These are phyloP conservation scores for Curvularia sp. DNA, from an alignment of 2,329 filamentous ascomycete species.

Conservation along the genomic window DNA sequence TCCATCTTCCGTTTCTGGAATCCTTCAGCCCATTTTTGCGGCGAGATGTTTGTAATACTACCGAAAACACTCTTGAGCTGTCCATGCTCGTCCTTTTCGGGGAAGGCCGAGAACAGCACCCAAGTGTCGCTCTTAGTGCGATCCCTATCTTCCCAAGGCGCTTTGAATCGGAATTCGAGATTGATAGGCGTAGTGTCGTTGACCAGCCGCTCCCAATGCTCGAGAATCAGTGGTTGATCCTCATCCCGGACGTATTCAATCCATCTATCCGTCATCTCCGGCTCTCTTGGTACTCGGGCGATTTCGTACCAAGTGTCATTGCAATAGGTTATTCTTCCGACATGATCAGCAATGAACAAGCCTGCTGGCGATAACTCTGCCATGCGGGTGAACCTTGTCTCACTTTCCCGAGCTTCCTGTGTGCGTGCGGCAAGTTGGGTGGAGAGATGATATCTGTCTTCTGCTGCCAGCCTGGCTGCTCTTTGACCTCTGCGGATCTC, in stretches of 20 bases:
- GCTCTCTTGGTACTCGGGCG: slow-evolving; percentile 68
- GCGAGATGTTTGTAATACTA: slow-evolving; percentile 83
- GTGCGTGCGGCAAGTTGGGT: slow-evolving; percentile 72
- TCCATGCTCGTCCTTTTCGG: slow-evolving; percentile 70
- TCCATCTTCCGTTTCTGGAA: slow-evolving; percentile 79
- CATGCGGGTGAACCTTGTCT: slow-evolving; percentile 83
- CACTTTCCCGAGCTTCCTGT: slow-evolving; percentile 66
- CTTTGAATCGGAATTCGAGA: slow-evolving; percentile 78
- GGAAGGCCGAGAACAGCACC: slow-evolving; percentile 79
- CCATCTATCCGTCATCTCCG: slow-evolving; percentile 69
- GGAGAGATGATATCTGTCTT: slow-evolving; percentile 79
- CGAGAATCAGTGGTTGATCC: slow-evolving; percentile 66
- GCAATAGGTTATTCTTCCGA: slow-evolving; percentile 76
- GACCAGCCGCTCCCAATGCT: slow-evolving; percentile 69
- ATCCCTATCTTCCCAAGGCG: slow-evolving; percentile 66
- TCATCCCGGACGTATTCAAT: slow-evolving; percentile 74
- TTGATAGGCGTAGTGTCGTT: slow-evolving; percentile 69
- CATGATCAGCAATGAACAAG: slow-evolving; percentile 80
- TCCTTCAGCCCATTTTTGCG: slow-evolving; percentile 84
- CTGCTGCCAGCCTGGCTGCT: slow-evolving; percentile 75
- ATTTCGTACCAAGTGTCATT: slow-evolving; percentile 80
- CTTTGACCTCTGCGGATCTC: slow-evolving; percentile 78
- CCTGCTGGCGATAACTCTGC: slow-evolving; percentile 84
- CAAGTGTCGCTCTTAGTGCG: slow-evolving; percentile 69
- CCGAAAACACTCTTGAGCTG: slow-evolving; percentile 77